phyloP scores from a whole-genome alignment of 495 filamentous ascomycete species.

The Annulohypoxylon moriforme region DNA sequence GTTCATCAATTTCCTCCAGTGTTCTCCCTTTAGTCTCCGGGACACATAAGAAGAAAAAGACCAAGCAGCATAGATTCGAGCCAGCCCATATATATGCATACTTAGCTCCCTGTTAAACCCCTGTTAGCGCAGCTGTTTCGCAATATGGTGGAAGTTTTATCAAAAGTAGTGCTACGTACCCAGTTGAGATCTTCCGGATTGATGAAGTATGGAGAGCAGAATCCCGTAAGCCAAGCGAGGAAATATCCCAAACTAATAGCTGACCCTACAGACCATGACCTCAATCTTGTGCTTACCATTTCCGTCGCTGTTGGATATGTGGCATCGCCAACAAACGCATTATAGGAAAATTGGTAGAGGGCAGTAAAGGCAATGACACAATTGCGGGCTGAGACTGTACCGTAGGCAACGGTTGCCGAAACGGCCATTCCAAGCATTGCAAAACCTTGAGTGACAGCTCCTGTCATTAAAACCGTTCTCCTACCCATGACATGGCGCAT shows the following conservation, averaged over 20 bases:
- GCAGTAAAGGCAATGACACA: slow-evolving; percentile 47
- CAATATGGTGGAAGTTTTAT: neutral
- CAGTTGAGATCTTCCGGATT: slow-evolving; percentile 61
- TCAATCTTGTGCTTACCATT: slow-evolving; percentile 59
- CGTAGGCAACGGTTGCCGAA: slow-evolving; percentile 45
- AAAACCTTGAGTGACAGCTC: slow-evolving; percentile 47
- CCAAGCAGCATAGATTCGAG: slow-evolving; percentile 55
- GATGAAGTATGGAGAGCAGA: slow-evolving; percentile 63
- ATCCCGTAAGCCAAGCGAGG: slow-evolving; percentile 57
- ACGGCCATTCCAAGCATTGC: slow-evolving; percentile 54
- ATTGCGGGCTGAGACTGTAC: slow-evolving; percentile 43
- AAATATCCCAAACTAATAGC: slow-evolving; percentile 61
- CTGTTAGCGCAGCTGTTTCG: slow-evolving; percentile 2
- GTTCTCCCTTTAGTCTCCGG: slow-evolving; percentile 66
- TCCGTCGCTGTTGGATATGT: slow-evolving; percentile 59
- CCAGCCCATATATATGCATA: slow-evolving; percentile 66
- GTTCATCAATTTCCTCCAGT: slow-evolving; percentile 67
- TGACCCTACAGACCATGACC: slow-evolving; percentile 63
- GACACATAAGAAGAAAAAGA: slow-evolving; percentile 61
- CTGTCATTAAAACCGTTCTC: slow-evolving; percentile 51
- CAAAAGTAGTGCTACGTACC: slow-evolving; percentile 35
- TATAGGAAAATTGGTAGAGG: slow-evolving; percentile 50
- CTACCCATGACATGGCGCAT: slow-evolving; percentile 54
- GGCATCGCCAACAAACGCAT: slow-evolving; percentile 55
- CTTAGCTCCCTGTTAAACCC: slow-evolving; percentile 48